phyloP scores from a whole-genome alignment of 164 flowering plant species.

The Berberis thunbergii region DNA sequence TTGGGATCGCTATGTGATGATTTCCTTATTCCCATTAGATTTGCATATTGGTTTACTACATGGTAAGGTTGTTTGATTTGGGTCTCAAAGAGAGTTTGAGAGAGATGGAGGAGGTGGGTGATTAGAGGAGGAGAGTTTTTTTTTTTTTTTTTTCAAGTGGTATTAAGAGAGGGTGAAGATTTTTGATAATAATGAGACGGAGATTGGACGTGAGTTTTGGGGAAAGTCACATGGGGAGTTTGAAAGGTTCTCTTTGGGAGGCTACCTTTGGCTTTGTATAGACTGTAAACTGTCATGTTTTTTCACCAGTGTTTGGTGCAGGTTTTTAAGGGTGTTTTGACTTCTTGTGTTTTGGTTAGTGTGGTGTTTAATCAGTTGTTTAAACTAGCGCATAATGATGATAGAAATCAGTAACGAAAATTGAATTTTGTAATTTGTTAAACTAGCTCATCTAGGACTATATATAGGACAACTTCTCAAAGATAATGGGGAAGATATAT shows the following conservation, averaged over 20 bases:
- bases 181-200: too few species aligned
- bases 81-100: neutral
- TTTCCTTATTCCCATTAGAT: neutral
- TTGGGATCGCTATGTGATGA: slow-evolving; percentile 3
- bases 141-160: too few species aligned
- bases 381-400: too few species aligned
- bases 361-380: neutral
- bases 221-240: neutral
- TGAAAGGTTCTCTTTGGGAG: neutral
- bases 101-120: neutral
- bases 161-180: neutral
- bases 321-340: neutral
- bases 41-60: neutral
- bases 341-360: neutral
- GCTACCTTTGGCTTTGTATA: neutral
- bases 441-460: too few species aligned
- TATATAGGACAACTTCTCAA: too few species aligned
- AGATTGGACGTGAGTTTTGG: neutral
- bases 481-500: too few species aligned
- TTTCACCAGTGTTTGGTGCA: too few species aligned
- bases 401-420: too few species aligned
- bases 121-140: neutral
- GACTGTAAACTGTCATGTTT: neutral
- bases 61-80: too few species aligned
- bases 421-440: too few species aligned